Conservation (phyloP, 768 basidiomycete species). For the Mycena albidolilacea region DNA sequence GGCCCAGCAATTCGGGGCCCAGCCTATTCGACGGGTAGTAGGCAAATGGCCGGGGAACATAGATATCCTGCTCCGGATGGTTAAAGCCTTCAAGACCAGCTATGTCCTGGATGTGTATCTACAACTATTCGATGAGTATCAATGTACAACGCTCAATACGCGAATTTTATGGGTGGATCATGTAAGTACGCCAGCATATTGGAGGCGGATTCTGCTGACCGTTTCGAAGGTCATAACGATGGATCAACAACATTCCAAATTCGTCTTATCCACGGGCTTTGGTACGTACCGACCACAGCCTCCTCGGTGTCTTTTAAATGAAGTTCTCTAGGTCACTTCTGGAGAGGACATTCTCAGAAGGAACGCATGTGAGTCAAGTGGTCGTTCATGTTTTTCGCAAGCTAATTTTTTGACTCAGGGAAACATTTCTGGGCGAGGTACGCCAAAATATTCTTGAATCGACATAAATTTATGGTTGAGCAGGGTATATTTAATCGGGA, state of each 20-base stretch:
- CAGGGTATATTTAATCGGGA: conserved; percentile 85
- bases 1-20: conserved; percentile 64
- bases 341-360: conserved; percentile 75
- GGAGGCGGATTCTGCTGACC: too few relatives aligned
- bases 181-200: conserved; percentile 55
- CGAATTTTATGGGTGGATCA: conserved; percentile 79
- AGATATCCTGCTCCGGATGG: conserved; percentile 73
- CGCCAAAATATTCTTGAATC: neutral
- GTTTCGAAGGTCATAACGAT: conserved; percentile 74
- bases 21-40: conserved; percentile 68
- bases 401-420: conserved; percentile 50
- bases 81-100: conserved; percentile 67
- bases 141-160: conserved; percentile 78
- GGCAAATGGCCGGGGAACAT: conserved; percentile 88
- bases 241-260: conserved; percentile 80
- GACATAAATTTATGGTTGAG: neutral
- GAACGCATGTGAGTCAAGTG: conserved; percentile 70
- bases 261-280: conserved; percentile 76
- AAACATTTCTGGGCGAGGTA: conserved; percentile 71
- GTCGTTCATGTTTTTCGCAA: neutral
- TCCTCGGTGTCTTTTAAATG: neutral
- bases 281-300: conserved; percentile 21
- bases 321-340: conserved; percentile 61
- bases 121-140: conserved; percentile 78
- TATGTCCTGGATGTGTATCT: conserved; percentile 77